Percentiles rank a stretch among this genome's conserved stretches.
Evolutionary conservation across 2,329 filamentous ascomycete genomes (phyloP).

Genomic region (Trichophyton verrucosum): DNA sequence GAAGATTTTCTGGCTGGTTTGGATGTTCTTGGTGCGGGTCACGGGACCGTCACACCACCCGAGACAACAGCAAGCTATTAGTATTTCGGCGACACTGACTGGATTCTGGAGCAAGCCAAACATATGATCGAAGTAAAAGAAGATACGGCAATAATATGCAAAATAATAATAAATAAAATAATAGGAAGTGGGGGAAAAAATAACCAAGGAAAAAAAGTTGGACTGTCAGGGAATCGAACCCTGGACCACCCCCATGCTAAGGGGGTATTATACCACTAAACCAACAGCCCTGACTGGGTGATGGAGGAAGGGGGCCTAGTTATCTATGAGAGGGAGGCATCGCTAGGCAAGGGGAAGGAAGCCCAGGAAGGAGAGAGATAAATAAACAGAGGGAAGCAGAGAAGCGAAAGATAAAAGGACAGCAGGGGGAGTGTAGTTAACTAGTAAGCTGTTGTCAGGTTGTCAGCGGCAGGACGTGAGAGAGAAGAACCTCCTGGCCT

Average conservation of each 20-base stretch:
- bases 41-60: background rate
- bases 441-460: too few species aligned
- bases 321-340: too few species aligned
- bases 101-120: background rate
- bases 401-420: too few species aligned
- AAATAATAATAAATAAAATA: background rate
- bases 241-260: conserved; percentile 15
- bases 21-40: conserved; percentile 1
- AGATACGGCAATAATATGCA: background rate
- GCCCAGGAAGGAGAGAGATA: too few species aligned
- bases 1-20: conserved; percentile 3
- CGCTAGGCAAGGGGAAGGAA: too few species aligned
- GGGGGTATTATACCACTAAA: conserved; percentile 11
- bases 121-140: background rate
- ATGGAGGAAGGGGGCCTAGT: too few species aligned
- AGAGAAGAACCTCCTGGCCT: too few species aligned
- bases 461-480: too few species aligned
- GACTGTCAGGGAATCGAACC: conserved; percentile 16
- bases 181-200: background rate
- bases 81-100: background rate
- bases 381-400: too few species aligned
- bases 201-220: conserved; percentile 1
- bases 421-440: too few species aligned
- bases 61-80: background rate
- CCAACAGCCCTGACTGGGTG: conserved; percentile 4